These are phyloP conservation scores for Fusarium citri DNA, from an alignment of 2,329 filamentous ascomycete species.

Conservation along the genomic window DNA sequence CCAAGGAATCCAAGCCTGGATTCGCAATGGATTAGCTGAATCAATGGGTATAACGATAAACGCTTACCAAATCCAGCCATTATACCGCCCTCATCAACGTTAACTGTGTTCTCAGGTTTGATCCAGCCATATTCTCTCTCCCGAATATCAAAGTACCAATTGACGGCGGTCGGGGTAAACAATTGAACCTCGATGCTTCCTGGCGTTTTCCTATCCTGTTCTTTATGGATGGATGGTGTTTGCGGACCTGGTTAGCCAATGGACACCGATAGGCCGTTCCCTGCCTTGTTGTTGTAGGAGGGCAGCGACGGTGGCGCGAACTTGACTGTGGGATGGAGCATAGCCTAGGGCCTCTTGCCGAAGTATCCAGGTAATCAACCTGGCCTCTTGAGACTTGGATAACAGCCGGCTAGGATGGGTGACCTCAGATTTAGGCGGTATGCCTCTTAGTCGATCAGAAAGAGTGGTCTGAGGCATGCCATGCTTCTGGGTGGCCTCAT, in stretches of 20 bases:
- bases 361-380: neutral
- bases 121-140: no score
- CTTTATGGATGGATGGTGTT: neutral
- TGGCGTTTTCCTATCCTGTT: neutral
- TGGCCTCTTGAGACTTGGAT: neutral
- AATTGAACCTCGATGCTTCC: no score
- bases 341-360: neutral
- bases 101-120: no score
- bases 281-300: neutral
- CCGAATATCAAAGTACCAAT: no score
- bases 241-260: neutral
- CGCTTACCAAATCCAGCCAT: no score
- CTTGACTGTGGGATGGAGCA: neutral
- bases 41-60: no score
- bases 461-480: neutral
- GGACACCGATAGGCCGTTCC: neutral
- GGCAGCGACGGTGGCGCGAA: neutral
- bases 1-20: no score
- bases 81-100: no score
- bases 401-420: neutral
- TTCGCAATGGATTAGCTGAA: no score
- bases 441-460: neutral
- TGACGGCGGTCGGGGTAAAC: no score
- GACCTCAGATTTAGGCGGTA: neutral
- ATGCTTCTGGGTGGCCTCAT: neutral